Base-by-base conservation (phyloP, 257 asterid species). In the Forsythia suspensa region DNA sequence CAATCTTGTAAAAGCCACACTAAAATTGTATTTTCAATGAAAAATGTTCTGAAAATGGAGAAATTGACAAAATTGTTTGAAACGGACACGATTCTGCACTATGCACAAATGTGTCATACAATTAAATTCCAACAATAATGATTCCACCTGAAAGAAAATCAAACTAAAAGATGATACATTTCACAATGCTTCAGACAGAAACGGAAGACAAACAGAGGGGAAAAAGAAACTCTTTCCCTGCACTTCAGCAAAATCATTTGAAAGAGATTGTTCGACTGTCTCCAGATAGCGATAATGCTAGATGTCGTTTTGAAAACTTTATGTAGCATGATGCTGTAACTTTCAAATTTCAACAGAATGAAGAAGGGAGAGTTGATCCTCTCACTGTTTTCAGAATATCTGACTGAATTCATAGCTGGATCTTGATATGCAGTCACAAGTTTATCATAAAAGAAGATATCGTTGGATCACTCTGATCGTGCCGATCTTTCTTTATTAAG, bases 401-500 rank as follows among this genome's bases (percentile, higher is more conserved):
- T 80, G 72, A 74, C 83, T 6, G 92, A 84, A 20, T 76, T 82
- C 86, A 88, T 77, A 4, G 92, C 87, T 20, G 99, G 99, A 84
- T 94, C 96, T 10, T 80, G 83, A 80, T 96, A 96, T 8, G 97
- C 96, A 21, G 89, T 88, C 42, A 80, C 82, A 6, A 96, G 94
- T 82, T 81, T 80, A 46, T 87, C 90, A 20, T 85, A 87, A 80
- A 96, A 63, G 88, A 86, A 39, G 89, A 72, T 16, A 87, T 74
- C 0, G 82, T 41, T 42, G 94, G 91, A 76, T 94, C 95, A 13
- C 61, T 85, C 72, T 84, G 87, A 78, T 92, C 99, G n/a, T 77
- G 70, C 46, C 87, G 79, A 73, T 95, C 98, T 82, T 93, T 95
- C 76, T 81, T 95, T 85, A 93, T 91, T 91, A 92, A 85, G 82